Conservation (phyloP, 2,329 filamentous ascomycete species). For the Rasamsonia emersonii region DNA sequence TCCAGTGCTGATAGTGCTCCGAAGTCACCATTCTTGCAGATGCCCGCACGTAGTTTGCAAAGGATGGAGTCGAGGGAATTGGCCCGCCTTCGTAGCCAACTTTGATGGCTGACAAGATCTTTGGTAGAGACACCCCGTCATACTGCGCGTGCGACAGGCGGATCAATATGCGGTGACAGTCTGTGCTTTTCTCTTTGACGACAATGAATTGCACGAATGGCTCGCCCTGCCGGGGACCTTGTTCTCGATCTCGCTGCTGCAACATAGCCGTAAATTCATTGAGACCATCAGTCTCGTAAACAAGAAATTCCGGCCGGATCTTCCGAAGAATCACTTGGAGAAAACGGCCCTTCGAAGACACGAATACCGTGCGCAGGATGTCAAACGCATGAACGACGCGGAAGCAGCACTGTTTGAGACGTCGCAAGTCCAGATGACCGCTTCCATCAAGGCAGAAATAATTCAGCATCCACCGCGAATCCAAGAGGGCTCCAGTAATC, state of each 20-base stretch:
- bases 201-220: slow-evolving; percentile 54
- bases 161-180: slow-evolving; percentile 44
- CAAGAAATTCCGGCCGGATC: slow-evolving; percentile 43
- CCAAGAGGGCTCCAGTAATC: slow-evolving; percentile 26
- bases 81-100: slow-evolving; percentile 41
- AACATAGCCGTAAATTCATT: slow-evolving; percentile 46
- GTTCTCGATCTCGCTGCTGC: slow-evolving; percentile 48
- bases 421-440: slow-evolving; percentile 39
- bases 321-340: slow-evolving; percentile 52
- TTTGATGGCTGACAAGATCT: slow-evolving; percentile 54
- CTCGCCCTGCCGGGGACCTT: slow-evolving; percentile 49
- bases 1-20: slow-evolving; percentile 53
- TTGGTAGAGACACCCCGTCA: slow-evolving; percentile 58
- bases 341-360: slow-evolving; percentile 43
- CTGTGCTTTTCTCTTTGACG: slow-evolving; percentile 33
- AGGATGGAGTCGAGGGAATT: slow-evolving; percentile 33
- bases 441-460: slow-evolving; percentile 52
- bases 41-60: slow-evolving; percentile 39
- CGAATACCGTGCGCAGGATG: slow-evolving; percentile 58
- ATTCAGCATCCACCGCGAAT: slow-evolving; percentile 33
- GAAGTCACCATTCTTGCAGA: slow-evolving; percentile 32
- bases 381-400: slow-evolving; percentile 53
- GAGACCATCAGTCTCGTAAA: slow-evolving; percentile 46
- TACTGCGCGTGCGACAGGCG: slow-evolving; percentile 62
- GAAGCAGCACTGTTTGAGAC: slow-evolving; percentile 32